Evolutionary conservation across 23 red algal species (phyloP), one percentile per base, ranked within the genome.

Genomic region (Gracilaria domingensis): DNA sequence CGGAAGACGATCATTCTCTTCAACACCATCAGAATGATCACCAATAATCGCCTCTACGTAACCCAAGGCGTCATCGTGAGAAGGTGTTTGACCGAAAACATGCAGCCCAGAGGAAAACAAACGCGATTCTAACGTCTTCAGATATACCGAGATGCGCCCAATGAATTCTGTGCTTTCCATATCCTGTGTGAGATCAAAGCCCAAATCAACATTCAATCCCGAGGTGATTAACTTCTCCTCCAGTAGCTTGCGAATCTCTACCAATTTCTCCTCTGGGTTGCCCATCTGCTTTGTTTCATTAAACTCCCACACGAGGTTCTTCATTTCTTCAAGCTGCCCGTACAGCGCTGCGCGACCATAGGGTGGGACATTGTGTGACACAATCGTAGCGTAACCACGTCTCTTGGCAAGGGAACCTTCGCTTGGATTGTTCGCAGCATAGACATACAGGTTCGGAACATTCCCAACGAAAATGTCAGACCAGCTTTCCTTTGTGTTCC

Each of bases 361-460:
- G 32, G 92, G 92, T 9, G 92, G 92, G 29, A 94, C 92, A 48
- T 80, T 80, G 53, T 94, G 92, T 25, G 82, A 87, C 54, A 94
- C 80, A 70, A 94, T 80, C 20, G 92, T 94, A 29, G 81, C 92
- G 73, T 86, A 88, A 14, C 71, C 92, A 9, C 93, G 73, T 62
- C 93, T 71, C 84, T 95, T 95, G 11, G 93, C 83, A 17, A 95
- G 83, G 2, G 93, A 76, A 24, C 75, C 80, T 65, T 95, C 93
- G 11, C 75, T 74, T 1, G 93, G 93, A 55, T 95, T 95, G 75
- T 95, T 95, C 39, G 75, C 84, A 35, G 93, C 93, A 65, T 95
- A 95, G 79, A 89, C 45, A 76, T 95, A 95, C 53, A 89, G 23
- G 79, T 95, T 88, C 30, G 93, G 93, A 34, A 95, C 20, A 55